Conservation (phyloP, 1,284 basidiomycete species). For the Papiliotrema terrestris region DNA sequence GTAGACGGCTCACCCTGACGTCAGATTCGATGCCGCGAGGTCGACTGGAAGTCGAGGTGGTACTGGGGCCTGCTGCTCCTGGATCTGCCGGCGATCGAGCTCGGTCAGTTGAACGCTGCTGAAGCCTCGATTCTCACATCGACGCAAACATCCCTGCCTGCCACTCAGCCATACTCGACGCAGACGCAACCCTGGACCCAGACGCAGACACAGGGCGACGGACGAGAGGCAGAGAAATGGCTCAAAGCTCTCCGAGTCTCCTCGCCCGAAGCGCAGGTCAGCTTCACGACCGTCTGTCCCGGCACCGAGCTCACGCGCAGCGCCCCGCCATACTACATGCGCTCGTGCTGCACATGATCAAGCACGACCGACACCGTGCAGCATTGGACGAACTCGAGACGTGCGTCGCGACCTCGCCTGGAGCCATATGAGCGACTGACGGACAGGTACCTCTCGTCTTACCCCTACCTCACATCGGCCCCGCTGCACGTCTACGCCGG, state of each 20-base stretch:
- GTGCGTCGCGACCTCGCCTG: constrained; percentile 52
- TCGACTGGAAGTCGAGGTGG: constrained; percentile 75
- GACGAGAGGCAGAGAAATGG: constrained; percentile 25
- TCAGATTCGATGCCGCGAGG: constrained; percentile 68
- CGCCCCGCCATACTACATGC: constrained; percentile 70
- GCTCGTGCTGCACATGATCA: constrained; percentile 64
- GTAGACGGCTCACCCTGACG: constrained; percentile 1
- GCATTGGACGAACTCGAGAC: constrained; percentile 81
- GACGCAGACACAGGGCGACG: constrained; percentile 1
- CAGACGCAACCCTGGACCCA: not conserved
- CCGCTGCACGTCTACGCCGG: constrained; percentile 77
- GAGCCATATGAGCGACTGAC: too few species aligned
- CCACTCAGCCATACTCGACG: too few species aligned
- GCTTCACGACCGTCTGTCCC: constrained; percentile 1
- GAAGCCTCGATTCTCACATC: too few species aligned
- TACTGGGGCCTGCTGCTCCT: constrained; percentile 57
- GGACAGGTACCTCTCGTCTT: constrained; percentile 67
- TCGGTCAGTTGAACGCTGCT: too few species aligned
- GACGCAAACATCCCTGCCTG: too few species aligned
- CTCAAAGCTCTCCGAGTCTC: constrained; percentile 28
- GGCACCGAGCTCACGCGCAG: constrained; percentile 48
- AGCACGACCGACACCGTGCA: constrained; percentile 57
- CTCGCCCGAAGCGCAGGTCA: constrained; percentile 25
- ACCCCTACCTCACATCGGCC: constrained; percentile 77
- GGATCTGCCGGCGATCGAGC: not conserved